Evolutionary conservation across 2,329 filamentous ascomycete species (phyloP).

Genomic region (Beauveria sp.): DNA sequence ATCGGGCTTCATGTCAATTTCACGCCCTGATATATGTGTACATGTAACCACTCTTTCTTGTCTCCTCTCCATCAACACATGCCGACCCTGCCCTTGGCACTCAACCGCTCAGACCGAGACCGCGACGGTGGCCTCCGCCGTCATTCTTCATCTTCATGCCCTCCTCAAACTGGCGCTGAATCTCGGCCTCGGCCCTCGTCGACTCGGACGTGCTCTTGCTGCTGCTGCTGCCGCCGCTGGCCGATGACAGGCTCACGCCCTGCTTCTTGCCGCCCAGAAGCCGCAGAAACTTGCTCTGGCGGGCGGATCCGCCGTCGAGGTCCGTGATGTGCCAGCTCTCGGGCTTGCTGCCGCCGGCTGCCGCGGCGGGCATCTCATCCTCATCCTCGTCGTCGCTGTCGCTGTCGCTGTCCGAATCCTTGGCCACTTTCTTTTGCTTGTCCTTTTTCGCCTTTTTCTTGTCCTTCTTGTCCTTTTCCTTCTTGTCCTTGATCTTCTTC

Average conservation of each 20-base stretch:
- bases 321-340: conserved; percentile 47
- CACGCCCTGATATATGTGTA: neutral
- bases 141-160: conserved; percentile 51
- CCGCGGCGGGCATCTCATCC: conserved; percentile 6
- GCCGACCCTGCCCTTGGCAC: neutral
- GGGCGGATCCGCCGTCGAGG: conserved; percentile 41
- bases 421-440: conserved; percentile 13
- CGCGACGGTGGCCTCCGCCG: conserved; percentile 38
- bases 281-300: conserved; percentile 50
- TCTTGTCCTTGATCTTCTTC: conserved; percentile 15
- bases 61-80: too few species aligned
- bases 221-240: neutral
- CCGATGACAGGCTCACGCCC: neutral
- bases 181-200: conserved; percentile 39
- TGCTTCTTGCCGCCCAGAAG: conserved; percentile 30
- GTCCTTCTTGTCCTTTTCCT: conserved; percentile 12
- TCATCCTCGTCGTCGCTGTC: conserved; percentile 13
- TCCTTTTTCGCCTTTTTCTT: conserved; percentile 8
- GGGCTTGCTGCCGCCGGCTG: conserved; percentile 16
- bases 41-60: neutral
- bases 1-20: neutral
- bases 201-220: conserved; percentile 22
- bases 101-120: conserved; percentile 40
- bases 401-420: conserved; percentile 11
- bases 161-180: conserved; percentile 49